phyloP scores from a whole-genome alignment of 495 filamentous ascomycete species.

The Hypoxylon lienhwacheense region DNA sequence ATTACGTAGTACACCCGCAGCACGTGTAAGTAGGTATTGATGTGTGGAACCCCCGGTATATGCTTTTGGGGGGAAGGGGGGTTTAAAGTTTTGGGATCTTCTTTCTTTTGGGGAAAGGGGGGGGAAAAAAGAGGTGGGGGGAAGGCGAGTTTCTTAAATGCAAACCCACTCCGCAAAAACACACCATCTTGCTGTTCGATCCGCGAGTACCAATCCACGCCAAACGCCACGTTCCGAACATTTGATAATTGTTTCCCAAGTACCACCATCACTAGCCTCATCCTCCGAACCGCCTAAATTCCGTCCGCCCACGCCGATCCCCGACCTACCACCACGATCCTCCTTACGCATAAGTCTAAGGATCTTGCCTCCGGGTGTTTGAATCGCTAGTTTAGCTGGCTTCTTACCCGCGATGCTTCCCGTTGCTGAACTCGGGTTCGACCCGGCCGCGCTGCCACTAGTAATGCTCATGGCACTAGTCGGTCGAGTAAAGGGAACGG shows the following conservation, averaged over 20 bases:
- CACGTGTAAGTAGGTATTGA: no score
- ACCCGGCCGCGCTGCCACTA: conserved; percentile 63
- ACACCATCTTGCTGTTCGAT: conserved; percentile 95
- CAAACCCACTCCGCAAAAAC: conserved; percentile 96
- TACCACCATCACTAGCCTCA: conserved; percentile 70
- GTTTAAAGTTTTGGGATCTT: background rate
- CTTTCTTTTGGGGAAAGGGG: background rate
- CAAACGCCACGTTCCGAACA: conserved; percentile 88
- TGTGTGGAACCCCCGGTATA: no score
- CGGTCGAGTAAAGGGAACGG: conserved; percentile 71
- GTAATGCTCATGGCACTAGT: conserved; percentile 81
- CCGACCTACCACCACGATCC: conserved; percentile 60
- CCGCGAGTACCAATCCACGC: conserved; percentile 91
- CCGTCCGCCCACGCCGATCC: conserved; percentile 45
- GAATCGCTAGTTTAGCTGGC: conserved; percentile 93
- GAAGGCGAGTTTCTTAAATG: conserved; percentile 2
- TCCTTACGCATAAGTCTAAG: conserved; percentile 85
- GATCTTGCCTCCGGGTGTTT: conserved; percentile 95
- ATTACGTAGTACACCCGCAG: no score
- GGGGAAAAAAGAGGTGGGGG: no score
- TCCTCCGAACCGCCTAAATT: conserved; percentile 51
- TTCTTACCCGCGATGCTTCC: conserved; percentile 61
- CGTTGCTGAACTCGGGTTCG: conserved; percentile 54
- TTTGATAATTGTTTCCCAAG: conserved; percentile 98
- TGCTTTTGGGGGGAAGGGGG: background rate